Evolutionary conservation across 106 monocot genomes (phyloP).

Genomic region (Acorus gramineus): DNA sequence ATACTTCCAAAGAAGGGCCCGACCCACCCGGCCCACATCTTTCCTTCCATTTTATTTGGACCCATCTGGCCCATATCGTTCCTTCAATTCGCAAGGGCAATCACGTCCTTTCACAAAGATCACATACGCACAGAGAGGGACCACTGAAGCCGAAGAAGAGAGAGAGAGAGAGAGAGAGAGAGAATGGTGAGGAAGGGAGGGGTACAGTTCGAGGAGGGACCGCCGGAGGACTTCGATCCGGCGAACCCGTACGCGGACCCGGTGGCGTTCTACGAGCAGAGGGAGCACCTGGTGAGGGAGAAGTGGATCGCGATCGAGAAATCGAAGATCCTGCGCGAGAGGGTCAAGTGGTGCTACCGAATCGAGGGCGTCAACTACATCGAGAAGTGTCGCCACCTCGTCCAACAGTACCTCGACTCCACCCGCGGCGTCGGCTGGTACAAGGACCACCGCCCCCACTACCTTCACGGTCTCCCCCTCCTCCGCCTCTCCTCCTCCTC

Average conservation of each 20-base stretch:
- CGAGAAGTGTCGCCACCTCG: slow-evolving; percentile 88
- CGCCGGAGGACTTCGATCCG: slow-evolving; percentile 85
- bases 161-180: too few species aligned
- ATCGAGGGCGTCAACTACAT: slow-evolving; percentile 85
- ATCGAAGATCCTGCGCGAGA: slow-evolving; percentile 86
- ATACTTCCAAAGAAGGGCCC: too few species aligned
- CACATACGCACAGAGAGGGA: too few species aligned
- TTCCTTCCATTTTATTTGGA: too few species aligned
- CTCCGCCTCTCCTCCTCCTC: too few species aligned
- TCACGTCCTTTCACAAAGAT: too few species aligned
- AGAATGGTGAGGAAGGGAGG: background rate
- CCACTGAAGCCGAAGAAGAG: too few species aligned
- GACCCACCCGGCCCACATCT: too few species aligned
- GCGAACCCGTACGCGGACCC: slow-evolving; percentile 71
- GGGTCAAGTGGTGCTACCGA: slow-evolving; percentile 85
- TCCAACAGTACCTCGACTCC: slow-evolving; percentile 76
- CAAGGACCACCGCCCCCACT: slow-evolving; percentile 67
- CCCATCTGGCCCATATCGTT: too few species aligned
- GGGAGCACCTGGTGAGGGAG: slow-evolving; percentile 90
- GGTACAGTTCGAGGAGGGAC: slow-evolving; percentile 89
- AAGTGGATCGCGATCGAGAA: slow-evolving; percentile 99
- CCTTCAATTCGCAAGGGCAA: too few species aligned
- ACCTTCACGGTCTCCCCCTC: slow-evolving; percentile 51
- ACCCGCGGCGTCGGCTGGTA: slow-evolving; percentile 92
- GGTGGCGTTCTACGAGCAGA: slow-evolving; percentile 87